Base-by-base conservation (phyloP, 75 land plant species). In the Sequoiadendron giganteum region DNA sequence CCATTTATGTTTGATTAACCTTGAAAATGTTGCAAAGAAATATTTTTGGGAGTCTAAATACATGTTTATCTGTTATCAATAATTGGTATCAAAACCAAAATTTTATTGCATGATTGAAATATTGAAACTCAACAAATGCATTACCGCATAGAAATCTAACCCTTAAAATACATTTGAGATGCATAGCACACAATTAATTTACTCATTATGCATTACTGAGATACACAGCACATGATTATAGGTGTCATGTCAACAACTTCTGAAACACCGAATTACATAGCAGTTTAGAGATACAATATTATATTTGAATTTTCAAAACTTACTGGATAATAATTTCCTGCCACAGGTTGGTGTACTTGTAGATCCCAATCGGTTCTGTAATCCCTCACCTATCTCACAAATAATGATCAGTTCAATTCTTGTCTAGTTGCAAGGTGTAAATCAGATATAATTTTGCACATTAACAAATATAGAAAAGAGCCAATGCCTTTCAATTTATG, bases 291-390 rank as follows among this genome's bases (percentile, higher is more conserved):
- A 13, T 14, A 2, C 2, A 34, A 32, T 34, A 75, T 75, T 75
- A 75, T 34, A 34, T 13, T 65, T 75, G 77, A 75, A 34, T 75
- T 75, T 75, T 75, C 38, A 30, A 34, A 34, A 84, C 91, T 77
- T 88, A 95, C 96, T 19, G 97, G 97, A 88, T 96, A 96, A 42
- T 96, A 96, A 75, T 96, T 96, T 52, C 97, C 97, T 32, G 97
- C 96, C 21, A 93, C 89, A 18, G 96, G 96, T 88, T 96, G 92
- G 83, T 85, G 90, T 40, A 96, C 94, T 86, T 89, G 18, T n/a
- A 96, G 92, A 40, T 77, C 10, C 97, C 97, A 96, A 76, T 95
- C 97, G 56, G 83, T 48, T 83, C 96, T 92, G 86, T 90, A 92
- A 89, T 96, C 92, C 70, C 96, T 90, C 28, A 96, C 88, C 97